phyloP scores from a whole-genome alignment of 345 rosid species.

The Arabidopsis arenosa region DNA sequence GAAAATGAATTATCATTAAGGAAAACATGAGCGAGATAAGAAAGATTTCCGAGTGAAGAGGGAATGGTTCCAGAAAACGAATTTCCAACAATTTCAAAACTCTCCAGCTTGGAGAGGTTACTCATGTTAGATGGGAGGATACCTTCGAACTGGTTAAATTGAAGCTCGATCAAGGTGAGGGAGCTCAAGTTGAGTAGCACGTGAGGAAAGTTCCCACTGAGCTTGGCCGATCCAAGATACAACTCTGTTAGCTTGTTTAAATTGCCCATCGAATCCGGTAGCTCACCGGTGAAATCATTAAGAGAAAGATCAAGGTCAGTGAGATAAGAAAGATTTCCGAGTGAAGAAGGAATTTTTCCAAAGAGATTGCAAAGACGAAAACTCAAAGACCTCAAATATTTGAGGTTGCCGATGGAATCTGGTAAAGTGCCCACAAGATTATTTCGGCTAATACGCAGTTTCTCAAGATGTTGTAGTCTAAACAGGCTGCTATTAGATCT shows the following conservation, averaged over 20 bases:
- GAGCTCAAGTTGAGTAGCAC: background rate
- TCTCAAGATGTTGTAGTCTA: slow-evolving; percentile 1
- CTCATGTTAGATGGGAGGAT: slow-evolving; percentile 37
- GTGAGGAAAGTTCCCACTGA: slow-evolving; percentile 14
- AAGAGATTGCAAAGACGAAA: background rate
- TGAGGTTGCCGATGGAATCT: slow-evolving; percentile 28
- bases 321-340: slow-evolving; percentile 40
- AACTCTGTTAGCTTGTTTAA: background rate
- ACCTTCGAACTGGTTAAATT: slow-evolving; percentile 25
- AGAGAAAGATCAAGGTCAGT: slow-evolving; percentile 4
- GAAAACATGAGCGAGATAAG: too few species aligned
- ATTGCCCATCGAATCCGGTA: background rate
- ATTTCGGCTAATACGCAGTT: too few species aligned
- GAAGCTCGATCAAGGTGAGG: background rate
- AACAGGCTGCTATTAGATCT: slow-evolving; percentile 18
- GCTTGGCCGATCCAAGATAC: background rate
- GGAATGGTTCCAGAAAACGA: slow-evolving; percentile 6
- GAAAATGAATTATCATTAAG: background rate
- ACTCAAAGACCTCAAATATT: background rate
- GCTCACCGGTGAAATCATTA: slow-evolving; percentile 41
- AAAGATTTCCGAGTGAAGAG: background rate
- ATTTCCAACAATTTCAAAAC: background rate
- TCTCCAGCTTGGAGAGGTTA: slow-evolving; percentile 3
- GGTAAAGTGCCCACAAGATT: too few species aligned
- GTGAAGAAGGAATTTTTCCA: slow-evolving; percentile 38